Conservation (phyloP, 345 rosid genomes). For the Boechera divaricarpa region DNA sequence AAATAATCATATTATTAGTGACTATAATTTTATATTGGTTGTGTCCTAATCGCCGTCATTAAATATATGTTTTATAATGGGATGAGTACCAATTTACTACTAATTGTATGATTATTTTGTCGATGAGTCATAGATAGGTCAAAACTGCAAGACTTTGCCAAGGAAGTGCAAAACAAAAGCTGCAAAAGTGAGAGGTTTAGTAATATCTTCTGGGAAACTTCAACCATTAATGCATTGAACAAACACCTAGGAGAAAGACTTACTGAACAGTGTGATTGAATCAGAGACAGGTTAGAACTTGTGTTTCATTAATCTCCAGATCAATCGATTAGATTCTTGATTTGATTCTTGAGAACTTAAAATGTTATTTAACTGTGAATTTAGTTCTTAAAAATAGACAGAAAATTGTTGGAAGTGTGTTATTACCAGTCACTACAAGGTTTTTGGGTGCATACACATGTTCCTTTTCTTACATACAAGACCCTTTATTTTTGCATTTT, state of each 20-base stretch:
- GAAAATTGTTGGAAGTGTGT: too few relatives aligned
- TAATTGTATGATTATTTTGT: slow-evolving; percentile 33
- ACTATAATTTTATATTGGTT: slow-evolving; percentile 5
- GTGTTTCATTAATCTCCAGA: slow-evolving; percentile 25
- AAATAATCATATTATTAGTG: slow-evolving; percentile 28
- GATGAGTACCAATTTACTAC: slow-evolving; percentile 1
- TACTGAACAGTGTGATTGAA: too few relatives aligned
- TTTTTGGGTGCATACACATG: too few relatives aligned
- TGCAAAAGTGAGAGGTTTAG: slow-evolving; percentile 44
- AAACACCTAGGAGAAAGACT: too few relatives aligned
- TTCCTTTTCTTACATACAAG: too few relatives aligned
- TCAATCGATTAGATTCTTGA: slow-evolving; percentile 29
- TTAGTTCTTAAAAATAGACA: too few relatives aligned
- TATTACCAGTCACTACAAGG: too few relatives aligned
- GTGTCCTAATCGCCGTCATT: slow-evolving; percentile 29
- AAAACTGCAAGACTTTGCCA: slow-evolving; percentile 19
- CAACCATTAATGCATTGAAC: slow-evolving; percentile 41
- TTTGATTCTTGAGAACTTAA: too few relatives aligned
- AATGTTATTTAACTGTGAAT: too few relatives aligned
- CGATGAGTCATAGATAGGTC: slow-evolving; percentile 48
- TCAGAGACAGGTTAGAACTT: slow-evolving; percentile 26
- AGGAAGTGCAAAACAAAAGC: slow-evolving; percentile 46
- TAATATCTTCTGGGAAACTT: slow-evolving; percentile 41
- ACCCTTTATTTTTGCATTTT: too few relatives aligned
- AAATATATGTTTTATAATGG: background rate